phyloP scores from a whole-genome alignment of 345 rosid genomes.

The Arabidopsis suecica region DNA sequence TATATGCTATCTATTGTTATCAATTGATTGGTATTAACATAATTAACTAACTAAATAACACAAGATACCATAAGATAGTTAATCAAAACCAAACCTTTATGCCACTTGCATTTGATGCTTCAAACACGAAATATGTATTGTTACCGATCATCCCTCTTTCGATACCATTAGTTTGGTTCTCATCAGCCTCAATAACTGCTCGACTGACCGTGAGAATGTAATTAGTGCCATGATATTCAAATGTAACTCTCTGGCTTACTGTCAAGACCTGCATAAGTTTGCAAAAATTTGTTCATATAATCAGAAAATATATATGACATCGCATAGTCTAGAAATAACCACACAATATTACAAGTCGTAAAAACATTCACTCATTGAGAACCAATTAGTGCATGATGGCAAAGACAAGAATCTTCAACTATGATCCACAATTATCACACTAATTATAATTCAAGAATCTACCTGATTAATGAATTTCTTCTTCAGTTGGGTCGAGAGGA shows the following conservation, averaged over 20 bases:
- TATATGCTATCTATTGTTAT: no score
- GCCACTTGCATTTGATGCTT: constrained; percentile 74
- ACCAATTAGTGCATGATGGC: no score
- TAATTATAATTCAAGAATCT: background rate
- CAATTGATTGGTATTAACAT: no score
- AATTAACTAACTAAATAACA: no score
- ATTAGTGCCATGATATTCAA: constrained; percentile 80
- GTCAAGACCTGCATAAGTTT: constrained; percentile 69
- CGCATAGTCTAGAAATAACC: no score
- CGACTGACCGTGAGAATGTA: constrained; percentile 72
- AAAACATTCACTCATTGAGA: no score
- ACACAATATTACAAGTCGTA: no score
- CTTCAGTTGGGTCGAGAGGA: constrained; percentile 64
- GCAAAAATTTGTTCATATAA: no score
- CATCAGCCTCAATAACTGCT: constrained; percentile 57
- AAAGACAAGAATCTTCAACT: no score
- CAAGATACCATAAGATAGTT: no score
- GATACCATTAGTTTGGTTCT: constrained; percentile 47
- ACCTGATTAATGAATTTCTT: constrained; percentile 71
- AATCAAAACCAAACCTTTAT: constrained; percentile 60
- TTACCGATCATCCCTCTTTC: constrained; percentile 75
- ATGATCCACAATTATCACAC: no score
- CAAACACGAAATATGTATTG: constrained; percentile 77
- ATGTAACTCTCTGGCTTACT: constrained; percentile 70
- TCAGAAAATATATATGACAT: no score